A percentile compares a stretch with the other conserved stretches of the same genome.
Evolutionary conservation across 768 basidiomycete genomes (phyloP).

Genomic region (Naganishia antarctica): DNA sequence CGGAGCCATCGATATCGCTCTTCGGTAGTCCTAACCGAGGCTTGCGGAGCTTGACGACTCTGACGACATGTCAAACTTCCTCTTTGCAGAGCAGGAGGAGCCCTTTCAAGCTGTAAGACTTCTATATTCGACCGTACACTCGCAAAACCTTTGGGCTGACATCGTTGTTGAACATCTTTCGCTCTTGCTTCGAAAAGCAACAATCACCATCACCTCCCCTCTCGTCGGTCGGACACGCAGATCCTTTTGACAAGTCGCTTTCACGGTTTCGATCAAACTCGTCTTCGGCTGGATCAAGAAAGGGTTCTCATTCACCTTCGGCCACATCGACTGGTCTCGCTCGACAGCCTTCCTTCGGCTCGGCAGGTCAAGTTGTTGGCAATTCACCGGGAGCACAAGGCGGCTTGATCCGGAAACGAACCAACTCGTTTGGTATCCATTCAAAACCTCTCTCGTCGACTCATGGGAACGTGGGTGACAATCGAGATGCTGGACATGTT

Average conservation of each 20-base stretch:
- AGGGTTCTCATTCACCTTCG: background rate
- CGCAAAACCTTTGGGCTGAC: too few species aligned
- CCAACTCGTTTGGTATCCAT: background rate
- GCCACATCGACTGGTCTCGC: conserved; percentile 5
- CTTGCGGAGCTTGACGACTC: background rate
- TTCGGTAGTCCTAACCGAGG: background rate
- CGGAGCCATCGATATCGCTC: background rate
- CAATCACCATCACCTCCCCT: conserved; percentile 20
- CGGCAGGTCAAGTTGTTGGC: conserved; percentile 4
- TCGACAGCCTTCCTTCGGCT: conserved; percentile 11
- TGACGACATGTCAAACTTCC: background rate
- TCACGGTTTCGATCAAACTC: conserved; percentile 18
- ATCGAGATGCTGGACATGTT: background rate
- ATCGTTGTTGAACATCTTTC: background rate
- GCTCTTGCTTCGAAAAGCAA: background rate
- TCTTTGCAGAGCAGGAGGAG: conserved; percentile 17
- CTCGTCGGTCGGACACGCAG: background rate
- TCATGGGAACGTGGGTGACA: background rate
- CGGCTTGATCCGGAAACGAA: background rate
- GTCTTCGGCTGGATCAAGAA: background rate
- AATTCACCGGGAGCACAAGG: background rate
- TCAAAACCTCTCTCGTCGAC: background rate
- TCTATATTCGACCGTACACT: too few species aligned
- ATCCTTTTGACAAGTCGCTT: conserved; percentile 17
- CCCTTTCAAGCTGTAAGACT: conserved; percentile 18